Percentiles rank a stretch among this genome's conserved stretches.
Conservation (phyloP, 1,139 yeast species). For the Candida albicans region DNA sequence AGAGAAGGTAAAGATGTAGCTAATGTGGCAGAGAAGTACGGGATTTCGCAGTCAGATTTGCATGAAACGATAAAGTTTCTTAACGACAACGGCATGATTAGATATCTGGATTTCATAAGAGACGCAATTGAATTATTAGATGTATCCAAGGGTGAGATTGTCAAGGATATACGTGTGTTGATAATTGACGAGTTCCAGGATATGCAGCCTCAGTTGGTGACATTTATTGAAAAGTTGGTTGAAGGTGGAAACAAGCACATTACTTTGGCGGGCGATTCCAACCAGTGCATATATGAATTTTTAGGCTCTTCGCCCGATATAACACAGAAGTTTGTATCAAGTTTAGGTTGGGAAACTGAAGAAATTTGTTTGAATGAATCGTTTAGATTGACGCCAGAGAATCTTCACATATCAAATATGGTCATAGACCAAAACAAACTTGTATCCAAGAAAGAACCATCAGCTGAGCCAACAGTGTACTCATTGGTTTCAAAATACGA, state of each 20-base stretch:
- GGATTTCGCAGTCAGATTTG: slow-evolving; percentile 24
- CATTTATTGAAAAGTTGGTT: slow-evolving; percentile 41
- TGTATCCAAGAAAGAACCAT: slow-evolving; percentile 21
- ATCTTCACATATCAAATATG: slow-evolving; percentile 42
- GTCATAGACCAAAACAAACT: slow-evolving; percentile 14
- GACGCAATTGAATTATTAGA: slow-evolving; percentile 31
- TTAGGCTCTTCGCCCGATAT: slow-evolving; percentile 50
- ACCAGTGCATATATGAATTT: slow-evolving; percentile 71
- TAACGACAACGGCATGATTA: slow-evolving; percentile 32
- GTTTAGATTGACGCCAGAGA: slow-evolving; percentile 61
- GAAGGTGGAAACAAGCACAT: slow-evolving; percentile 46
- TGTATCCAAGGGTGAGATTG: slow-evolving; percentile 20
- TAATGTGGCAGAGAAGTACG: slow-evolving; percentile 25
- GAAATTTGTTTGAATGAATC: slow-evolving; percentile 45
- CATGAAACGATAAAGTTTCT: slow-evolving; percentile 23
- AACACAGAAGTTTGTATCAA: slow-evolving; percentile 23
- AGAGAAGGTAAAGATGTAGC: slow-evolving; percentile 29
- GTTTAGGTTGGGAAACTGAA: slow-evolving; percentile 25
- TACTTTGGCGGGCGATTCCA: slow-evolving; percentile 70
- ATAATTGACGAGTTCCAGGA: slow-evolving; percentile 81
- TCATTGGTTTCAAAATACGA: slow-evolving; percentile 26
- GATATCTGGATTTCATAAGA: slow-evolving; percentile 37
- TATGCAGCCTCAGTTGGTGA: slow-evolving; percentile 52
- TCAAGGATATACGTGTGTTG: slow-evolving; percentile 35
- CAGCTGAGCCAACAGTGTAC: slow-evolving; percentile 34